Conservation (phyloP, 371 early-diverging fungal species). For the Blakeslea trispora region DNA sequence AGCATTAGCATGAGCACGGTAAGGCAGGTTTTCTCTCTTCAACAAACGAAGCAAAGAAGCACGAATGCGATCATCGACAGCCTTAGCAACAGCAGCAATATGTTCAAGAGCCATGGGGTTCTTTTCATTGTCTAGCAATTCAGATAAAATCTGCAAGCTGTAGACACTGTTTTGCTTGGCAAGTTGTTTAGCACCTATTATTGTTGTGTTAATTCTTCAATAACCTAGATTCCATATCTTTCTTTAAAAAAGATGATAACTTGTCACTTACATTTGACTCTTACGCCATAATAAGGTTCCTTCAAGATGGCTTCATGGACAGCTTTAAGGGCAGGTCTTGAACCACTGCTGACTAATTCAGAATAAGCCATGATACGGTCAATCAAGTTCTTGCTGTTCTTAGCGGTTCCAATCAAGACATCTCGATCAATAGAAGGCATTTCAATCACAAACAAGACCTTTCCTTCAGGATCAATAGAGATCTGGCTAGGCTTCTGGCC, state of each 20-base stretch:
- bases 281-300: conserved; percentile 55
- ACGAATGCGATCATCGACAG: conserved; percentile 43
- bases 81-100: conserved; percentile 21
- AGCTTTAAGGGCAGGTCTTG: conserved; percentile 39
- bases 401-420: conserved; percentile 47
- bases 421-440: conserved; percentile 48
- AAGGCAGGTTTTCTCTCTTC: conserved; percentile 30
- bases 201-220: no score
- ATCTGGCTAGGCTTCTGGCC: conserved; percentile 35
- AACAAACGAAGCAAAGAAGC: conserved; percentile 37
- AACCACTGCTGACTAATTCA: conserved; percentile 46
- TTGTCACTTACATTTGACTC: conserved; percentile 32
- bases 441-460: conserved; percentile 45
- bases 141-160: conserved; percentile 45
- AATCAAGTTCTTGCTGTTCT: conserved; percentile 26
- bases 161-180: conserved; percentile 34
- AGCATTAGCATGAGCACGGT: conserved; percentile 40
- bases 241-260: no score
- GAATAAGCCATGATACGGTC: conserved; percentile 49
- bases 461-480: conserved; percentile 55
- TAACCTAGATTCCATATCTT: no score
- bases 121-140: conserved; percentile 45
- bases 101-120: conserved; percentile 35
- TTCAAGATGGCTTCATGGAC: conserved; percentile 29
- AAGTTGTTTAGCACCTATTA: conserved; percentile 39